Base-by-base conservation (phyloP, 805 yeast species). In the Jamesozyma rosinii region DNA sequence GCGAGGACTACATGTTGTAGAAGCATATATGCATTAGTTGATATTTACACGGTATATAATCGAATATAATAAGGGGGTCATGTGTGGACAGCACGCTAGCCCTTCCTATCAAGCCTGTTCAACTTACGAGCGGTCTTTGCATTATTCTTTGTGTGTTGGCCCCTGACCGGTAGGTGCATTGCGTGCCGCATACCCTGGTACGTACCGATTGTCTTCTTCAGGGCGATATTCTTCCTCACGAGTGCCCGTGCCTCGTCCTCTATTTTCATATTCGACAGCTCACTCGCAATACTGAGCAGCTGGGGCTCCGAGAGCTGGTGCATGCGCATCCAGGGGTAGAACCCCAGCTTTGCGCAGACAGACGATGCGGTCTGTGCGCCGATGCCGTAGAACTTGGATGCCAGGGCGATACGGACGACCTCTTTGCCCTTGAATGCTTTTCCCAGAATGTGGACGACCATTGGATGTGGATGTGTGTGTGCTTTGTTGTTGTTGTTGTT, bases 251-350 rank as follows among this genome's bases (percentile, higher is more conserved):
- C 77, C 51, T 76, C 82, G 40, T 87, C 86, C 58, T 89, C 97
- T 40, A 90, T 83, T 10, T 84, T 77, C 73, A 84, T 72, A 34
- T 78, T 82, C 1, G 94, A 77, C 39, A 92, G 71, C 61, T 92
- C 96, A 61, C 88, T 90, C 32, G 95, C 83, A 37, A 92, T 71
- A 30, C 83, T 77, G 76, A 90, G 74, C 37, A 88, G 73, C 55
- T 88, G 95, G 22, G 87, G 84, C 65, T 92, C 97, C 24, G 83
- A 70, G 32, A 92, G 74, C 65, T 92, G 95, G 61, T 85, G 92
- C 84, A 89, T 82, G 66, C 95, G 78, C 95, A 90, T 89, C 60
- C 75, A 71, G 37, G 97, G 97, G 58, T 89, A 90, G 46, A 92
- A 75, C 10, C 95, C 96, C 19, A 90, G 76, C 59, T 79, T 86